Evolutionary conservation across 2,329 filamentous ascomycete species (phyloP).

Genomic region (Aspergillus sp.): DNA sequence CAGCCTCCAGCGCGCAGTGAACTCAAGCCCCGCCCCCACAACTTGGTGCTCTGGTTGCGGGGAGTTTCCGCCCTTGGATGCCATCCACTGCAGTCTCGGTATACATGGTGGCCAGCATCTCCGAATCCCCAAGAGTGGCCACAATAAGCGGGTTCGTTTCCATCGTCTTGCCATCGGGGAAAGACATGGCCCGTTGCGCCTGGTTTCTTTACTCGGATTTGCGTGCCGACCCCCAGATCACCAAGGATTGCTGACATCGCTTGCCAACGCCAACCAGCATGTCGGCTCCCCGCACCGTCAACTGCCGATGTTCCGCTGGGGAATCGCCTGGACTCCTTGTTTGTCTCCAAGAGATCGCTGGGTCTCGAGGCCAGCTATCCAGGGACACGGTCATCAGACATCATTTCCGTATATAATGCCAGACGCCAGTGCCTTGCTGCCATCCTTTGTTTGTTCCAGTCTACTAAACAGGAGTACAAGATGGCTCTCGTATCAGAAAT

Average conservation of each 20-base stretch:
- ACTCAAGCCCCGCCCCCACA: neutral
- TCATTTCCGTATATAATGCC: neutral
- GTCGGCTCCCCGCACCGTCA: constrained; percentile 2
- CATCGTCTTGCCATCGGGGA: neutral
- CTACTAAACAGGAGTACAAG: neutral
- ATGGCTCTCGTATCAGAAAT: constrained; percentile 8
- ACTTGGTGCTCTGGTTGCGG: neutral
- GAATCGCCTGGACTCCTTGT: neutral
- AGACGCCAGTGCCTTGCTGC: neutral
- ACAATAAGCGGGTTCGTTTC: neutral
- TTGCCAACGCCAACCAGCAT: neutral
- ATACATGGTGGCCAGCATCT: neutral
- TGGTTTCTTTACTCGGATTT: neutral
- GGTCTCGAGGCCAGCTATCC: neutral
- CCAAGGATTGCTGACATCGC: neutral
- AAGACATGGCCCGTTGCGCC: neutral
- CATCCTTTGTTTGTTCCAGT: neutral
- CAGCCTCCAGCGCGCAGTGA: too few species aligned
- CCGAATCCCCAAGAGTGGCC: too few species aligned
- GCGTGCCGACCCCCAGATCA: neutral
- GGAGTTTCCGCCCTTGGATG: neutral
- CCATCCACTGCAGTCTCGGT: neutral
- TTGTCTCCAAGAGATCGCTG: neutral
- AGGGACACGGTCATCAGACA: neutral
- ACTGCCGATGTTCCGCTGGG: constrained; percentile 4